phyloP scores from a whole-genome alignment of 257 asterid species.

The Nyctanthes arbortristis region DNA sequence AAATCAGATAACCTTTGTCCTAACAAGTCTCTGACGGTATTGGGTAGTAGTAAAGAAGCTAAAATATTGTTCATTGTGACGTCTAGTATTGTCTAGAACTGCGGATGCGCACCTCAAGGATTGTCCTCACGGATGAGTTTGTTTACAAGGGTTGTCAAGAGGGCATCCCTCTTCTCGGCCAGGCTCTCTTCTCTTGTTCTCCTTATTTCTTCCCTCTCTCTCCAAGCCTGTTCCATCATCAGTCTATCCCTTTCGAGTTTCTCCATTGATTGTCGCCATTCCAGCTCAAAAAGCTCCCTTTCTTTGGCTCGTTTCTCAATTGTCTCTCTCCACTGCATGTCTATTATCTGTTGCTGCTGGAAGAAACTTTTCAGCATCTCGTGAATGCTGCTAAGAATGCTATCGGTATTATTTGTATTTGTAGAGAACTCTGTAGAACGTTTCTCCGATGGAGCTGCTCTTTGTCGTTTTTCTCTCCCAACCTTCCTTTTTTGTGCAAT shows the following conservation, averaged over 20 bases:
- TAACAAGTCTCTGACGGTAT: background rate
- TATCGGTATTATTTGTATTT: slow-evolving; percentile 8
- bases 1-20: background rate
- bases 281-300: slow-evolving; percentile 56
- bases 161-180: slow-evolving; percentile 72
- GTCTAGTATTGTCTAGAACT: too few species aligned
- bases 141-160: slow-evolving; percentile 57
- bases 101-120: slow-evolving; percentile 16
- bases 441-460: slow-evolving; percentile 17
- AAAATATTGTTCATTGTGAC: too few species aligned
- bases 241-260: slow-evolving; percentile 65
- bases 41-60: too few species aligned
- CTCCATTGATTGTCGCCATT: slow-evolving; percentile 69
- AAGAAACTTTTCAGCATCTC: slow-evolving; percentile 52
- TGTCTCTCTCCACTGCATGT: slow-evolving; percentile 63
- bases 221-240: slow-evolving; percentile 60
- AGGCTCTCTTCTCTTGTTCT: slow-evolving; percentile 61
- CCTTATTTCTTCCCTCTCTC: slow-evolving; percentile 68
- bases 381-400: slow-evolving; percentile 23
- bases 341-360: slow-evolving; percentile 63
- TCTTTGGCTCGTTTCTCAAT: slow-evolving; percentile 58
- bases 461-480: slow-evolving; percentile 33
- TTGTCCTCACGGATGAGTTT: slow-evolving; percentile 47
- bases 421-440: slow-evolving; percentile 20
- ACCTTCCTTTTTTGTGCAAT: slow-evolving; percentile 34